Conservation (phyloP, 495 filamentous ascomycete species). For the Neohortaea acidophila region DNA sequence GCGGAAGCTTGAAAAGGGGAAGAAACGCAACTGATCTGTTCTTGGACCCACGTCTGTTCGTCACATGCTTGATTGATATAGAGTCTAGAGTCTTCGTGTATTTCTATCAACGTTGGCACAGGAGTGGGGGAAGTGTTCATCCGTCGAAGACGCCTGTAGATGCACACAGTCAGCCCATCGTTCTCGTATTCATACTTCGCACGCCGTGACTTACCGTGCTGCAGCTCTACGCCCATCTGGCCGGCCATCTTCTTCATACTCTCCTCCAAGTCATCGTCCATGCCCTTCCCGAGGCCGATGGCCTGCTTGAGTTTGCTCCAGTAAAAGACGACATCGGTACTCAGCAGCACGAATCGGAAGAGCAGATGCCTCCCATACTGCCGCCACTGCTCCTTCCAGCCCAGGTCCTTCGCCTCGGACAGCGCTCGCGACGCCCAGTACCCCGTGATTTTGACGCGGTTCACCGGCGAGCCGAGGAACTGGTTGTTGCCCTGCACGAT, state of each 20-base stretch:
- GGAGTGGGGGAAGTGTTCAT: no score
- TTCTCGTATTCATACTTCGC: no score
- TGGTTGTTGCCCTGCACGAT: slow-evolving; percentile 79
- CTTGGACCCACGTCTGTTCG: no score
- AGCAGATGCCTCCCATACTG: slow-evolving; percentile 55
- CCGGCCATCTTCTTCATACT: slow-evolving; percentile 75
- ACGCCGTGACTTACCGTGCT: no score
- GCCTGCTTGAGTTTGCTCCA: slow-evolving; percentile 61
- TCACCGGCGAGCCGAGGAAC: slow-evolving; percentile 83
- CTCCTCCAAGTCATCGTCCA: slow-evolving; percentile 87
- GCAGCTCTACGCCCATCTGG: slow-evolving; percentile 75
- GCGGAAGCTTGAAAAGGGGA: not conserved
- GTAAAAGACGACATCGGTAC: slow-evolving; percentile 71
- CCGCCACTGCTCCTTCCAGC: slow-evolving; percentile 37
- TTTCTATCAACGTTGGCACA: no score
- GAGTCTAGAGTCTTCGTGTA: no score
- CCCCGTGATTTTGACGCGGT: slow-evolving; percentile 87
- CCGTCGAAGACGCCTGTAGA: no score
- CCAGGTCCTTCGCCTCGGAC: slow-evolving; percentile 49
- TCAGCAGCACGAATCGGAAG: slow-evolving; percentile 62
- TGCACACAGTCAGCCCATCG: no score
- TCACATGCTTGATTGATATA: no score
- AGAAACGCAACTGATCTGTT: not conserved
- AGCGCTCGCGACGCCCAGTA: slow-evolving; percentile 71
- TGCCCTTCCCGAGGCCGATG: slow-evolving; percentile 58